Conservation (phyloP, 768 basidiomycete species). For the Psilocybe azurescens region DNA sequence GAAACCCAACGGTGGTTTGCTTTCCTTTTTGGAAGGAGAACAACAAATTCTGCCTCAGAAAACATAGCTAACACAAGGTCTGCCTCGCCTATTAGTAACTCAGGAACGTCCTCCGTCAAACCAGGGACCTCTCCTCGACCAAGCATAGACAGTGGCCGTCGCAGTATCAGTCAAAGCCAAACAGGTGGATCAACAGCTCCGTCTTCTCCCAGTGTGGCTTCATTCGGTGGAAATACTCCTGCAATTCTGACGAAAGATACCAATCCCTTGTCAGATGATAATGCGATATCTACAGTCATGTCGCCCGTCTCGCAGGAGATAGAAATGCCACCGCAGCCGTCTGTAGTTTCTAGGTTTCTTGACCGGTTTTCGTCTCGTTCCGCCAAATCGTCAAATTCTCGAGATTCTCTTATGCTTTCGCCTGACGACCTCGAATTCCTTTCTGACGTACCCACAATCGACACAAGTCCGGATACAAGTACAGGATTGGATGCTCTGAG, state of each 20-base stretch:
- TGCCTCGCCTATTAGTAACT: conserved; percentile 23
- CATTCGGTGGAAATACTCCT: conserved; percentile 17
- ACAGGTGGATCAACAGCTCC: conserved; percentile 5
- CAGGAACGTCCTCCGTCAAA: conserved; percentile 21
- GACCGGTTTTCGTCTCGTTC: conserved; percentile 68
- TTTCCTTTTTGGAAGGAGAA: conserved; percentile 74
- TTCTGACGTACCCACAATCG: conserved; percentile 68
- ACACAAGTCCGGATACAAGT: conserved; percentile 45
- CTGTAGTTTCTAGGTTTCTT: conserved; percentile 85
- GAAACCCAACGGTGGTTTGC: conserved; percentile 59
- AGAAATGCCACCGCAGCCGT: conserved; percentile 45
- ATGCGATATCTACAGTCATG: background rate
- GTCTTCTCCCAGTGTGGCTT: conserved; percentile 14
- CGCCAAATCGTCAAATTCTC: conserved; percentile 35
- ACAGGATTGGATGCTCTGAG: conserved; percentile 42
- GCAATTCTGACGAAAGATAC: conserved; percentile 18
- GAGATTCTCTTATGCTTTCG: conserved; percentile 72
- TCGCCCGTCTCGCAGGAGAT: conserved; percentile 13
- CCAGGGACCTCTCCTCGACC: conserved; percentile 27
- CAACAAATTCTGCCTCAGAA: conserved; percentile 23
- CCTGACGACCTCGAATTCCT: conserved; percentile 85
- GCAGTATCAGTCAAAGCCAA: conserved; percentile 10
- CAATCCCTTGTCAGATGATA: conserved; percentile 1
- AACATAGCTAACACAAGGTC: conserved; percentile 14
- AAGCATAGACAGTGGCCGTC: conserved; percentile 27